Base-by-base conservation (phyloP, 768 basidiomycete species). In the Tulasnella sp. region DNA sequence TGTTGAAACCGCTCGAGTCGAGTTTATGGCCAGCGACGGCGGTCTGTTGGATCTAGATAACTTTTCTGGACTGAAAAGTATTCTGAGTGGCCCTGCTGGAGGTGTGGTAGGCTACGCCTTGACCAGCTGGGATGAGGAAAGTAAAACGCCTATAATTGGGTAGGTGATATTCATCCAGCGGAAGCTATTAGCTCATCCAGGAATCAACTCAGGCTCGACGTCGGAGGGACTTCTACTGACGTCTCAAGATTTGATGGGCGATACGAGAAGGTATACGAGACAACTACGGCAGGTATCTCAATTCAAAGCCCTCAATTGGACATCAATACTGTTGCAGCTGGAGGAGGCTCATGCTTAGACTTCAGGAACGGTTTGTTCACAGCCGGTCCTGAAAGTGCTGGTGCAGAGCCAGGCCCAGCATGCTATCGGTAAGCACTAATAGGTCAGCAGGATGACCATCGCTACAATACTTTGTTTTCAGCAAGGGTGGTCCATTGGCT, bases 21-120 rank as follows among this genome's bases (percentile, higher is more conserved):
- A 92, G 62, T 96, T 96, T 62, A 98, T 96, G 93, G 83, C 83
- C 31, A 87, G 83, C 48, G 92, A 98, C 60, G 93, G 89, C 4
- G 86, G 87, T 5, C 67, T 92, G 8, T 68, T 89, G 20, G 83
- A 88, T 61, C 66, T 83, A 10, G 65, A 75, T 53, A 84, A 86
- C 60, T 96, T 98, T 63, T 89, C 87, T 0, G 93, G 92, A 0
- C 66, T 98, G 58, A 92, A 91, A 72, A 88, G 84, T 56, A 91
- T 96, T 56, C 65, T 95, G 32, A 90, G 86, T 58, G 88, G 87
- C 2, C 93, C 92, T 0, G 93, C 92, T 0, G 92, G 92, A 2
- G 92, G 92, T 3, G 93, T 98, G 4, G 93, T 98, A 0, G 93
- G 93, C 0, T 93, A 88, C 59, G 88, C 91, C 0, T 67, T 90